These are phyloP conservation scores for Lodderomyces theae DNA, from an alignment of 1,139 yeast genomes.

Conservation along the genomic window DNA sequence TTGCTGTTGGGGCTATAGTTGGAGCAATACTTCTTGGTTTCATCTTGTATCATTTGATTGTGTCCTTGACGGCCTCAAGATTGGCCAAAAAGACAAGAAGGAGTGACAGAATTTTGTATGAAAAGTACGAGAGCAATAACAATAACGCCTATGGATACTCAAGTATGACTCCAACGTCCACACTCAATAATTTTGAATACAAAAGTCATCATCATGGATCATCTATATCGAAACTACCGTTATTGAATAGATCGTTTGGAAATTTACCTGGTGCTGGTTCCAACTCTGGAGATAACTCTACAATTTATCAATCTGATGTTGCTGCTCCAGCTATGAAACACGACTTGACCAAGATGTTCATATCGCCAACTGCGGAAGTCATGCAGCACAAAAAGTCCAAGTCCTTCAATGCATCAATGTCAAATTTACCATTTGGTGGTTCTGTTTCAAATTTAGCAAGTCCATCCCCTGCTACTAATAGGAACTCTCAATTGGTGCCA, in stretches of 20 bases:
- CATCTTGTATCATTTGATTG: conserved; percentile 36
- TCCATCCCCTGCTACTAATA: conserved; percentile 26
- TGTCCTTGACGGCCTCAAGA: conserved; percentile 37
- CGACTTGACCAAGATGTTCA: conserved; percentile 55
- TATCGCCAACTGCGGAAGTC: conserved; percentile 79
- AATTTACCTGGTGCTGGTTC: conserved; percentile 18
- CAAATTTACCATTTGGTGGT: conserved; percentile 25
- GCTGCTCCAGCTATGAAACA: conserved; percentile 37
- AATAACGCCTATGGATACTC: conserved; percentile 33
- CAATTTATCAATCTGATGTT: conserved; percentile 36
- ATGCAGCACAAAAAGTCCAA: conserved; percentile 45
- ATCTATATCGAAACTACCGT: conserved; percentile 37
- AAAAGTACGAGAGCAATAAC: conserved; percentile 37
- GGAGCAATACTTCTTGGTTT: conserved; percentile 53
- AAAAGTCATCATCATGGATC: conserved; percentile 22
- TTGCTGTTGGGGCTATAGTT: conserved; percentile 70
- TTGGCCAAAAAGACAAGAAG: conserved; percentile 36
- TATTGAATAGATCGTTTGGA: conserved; percentile 23
- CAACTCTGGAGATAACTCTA: conserved; percentile 38
- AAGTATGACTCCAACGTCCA: conserved; percentile 20
- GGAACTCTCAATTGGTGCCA: conserved; percentile 36
- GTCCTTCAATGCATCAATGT: conserved; percentile 22
- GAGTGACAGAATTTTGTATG: conserved; percentile 34
- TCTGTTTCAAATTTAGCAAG: conserved; percentile 26
- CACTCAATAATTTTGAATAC: conserved; percentile 21